Conservation (phyloP, 2,329 filamentous ascomycete genomes). For the Samsoniella hepiali region DNA sequence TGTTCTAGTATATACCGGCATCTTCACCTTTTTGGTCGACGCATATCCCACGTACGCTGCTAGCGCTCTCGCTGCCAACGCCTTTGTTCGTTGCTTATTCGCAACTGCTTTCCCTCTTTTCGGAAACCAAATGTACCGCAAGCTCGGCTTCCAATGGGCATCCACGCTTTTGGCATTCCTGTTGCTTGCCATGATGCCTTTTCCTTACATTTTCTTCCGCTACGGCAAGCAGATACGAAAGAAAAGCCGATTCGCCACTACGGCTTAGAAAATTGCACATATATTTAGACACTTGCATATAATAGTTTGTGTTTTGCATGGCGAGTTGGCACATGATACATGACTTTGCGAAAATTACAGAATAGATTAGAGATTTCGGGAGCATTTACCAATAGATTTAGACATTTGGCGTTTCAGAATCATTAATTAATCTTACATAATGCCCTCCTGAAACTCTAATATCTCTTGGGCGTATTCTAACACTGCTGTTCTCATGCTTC, state of each 20-base stretch:
- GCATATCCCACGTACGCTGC: constrained; percentile 74
- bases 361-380: neutral
- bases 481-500: neutral
- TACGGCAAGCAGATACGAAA: constrained; percentile 56
- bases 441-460: too few relatives aligned
- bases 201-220: constrained; percentile 61
- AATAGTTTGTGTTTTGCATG: neutral
- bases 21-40: constrained; percentile 83
- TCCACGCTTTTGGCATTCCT: constrained; percentile 60
- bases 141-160: constrained; percentile 68
- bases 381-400: neutral
- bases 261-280: neutral
- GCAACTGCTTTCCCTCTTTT: constrained; percentile 64
- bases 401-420: neutral
- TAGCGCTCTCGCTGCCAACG: constrained; percentile 78
- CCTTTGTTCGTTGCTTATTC: constrained; percentile 73
- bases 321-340: neutral
- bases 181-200: constrained; percentile 59
- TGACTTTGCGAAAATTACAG: neutral
- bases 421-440: neutral
- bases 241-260: constrained; percentile 50
- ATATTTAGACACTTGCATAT: too few relatives aligned
- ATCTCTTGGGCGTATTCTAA: too few relatives aligned
- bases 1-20: constrained; percentile 74
- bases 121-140: constrained; percentile 68